Evolutionary conservation across 352 stramenopile genomes (phyloP), one percentile per base, ranked within the genome.

Genomic region (Phytophthora cactorum): DNA sequence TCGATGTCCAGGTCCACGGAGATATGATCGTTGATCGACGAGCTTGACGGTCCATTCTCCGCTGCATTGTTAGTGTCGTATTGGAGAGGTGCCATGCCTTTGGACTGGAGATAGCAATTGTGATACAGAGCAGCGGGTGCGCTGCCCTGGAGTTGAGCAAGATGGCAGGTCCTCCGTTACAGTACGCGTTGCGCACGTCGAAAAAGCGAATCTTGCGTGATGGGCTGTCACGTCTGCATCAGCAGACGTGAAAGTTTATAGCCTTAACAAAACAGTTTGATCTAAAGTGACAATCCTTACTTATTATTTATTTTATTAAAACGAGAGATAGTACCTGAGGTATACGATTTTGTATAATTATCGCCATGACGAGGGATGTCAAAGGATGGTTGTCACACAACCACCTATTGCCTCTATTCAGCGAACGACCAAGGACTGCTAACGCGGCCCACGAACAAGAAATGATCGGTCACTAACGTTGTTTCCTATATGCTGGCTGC

Each of bases 1-100:
- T 77, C 63, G 27, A 72, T 31, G 41, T 71, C 53, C 43, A 70
- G 5, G 5, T 73, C 36, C 15, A 77, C 64, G 5, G 64, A 73
- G 11, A 77, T n/a, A n/a, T 70, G 54, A 9, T 63, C 49, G 59
- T 52, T 22, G 25, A 4, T 51, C 12, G 49, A 34, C 22, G 62
- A 44, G 62, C 54, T 71, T 2, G 56, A 58, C n/a, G 43, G 43
- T 57, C 32, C 66, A 50, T 59, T 51, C 17, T 22, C 14, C 14
- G 45, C 43, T 36, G 63, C 32, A 66, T 62, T 28, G 29, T n/a
- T 55, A 5, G 38, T 38, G 43, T 73, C 55, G 38, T 59, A 51
- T 45, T 70, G 61, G 14, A 52, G 52, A 53, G 53, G 41, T 43
- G 39, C 17, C 62, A 70, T 70, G 61, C 11, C 41, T 43, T 52